These are phyloP conservation scores for Ustanciosporium gigantosporum DNA, from an alignment of 1,284 basidiomycete genomes.

Conservation along the genomic window DNA sequence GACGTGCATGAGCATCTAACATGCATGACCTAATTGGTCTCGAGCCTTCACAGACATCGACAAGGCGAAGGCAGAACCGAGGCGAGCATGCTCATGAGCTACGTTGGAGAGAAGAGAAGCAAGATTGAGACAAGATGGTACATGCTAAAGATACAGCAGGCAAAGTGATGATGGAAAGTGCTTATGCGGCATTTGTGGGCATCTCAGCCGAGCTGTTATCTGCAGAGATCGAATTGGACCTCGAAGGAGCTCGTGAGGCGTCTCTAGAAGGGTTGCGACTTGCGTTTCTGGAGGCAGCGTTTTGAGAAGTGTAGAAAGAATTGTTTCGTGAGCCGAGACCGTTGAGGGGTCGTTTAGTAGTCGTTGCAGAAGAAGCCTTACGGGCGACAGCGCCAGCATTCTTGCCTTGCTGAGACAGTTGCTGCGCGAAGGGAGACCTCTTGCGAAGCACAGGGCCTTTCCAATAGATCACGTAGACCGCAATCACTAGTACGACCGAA, in stretches of 20 bases:
- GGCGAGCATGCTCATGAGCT: no score
- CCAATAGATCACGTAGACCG: constrained; percentile 63
- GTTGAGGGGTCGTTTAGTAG: constrained; percentile 12
- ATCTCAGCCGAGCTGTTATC: no score
- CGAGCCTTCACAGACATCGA: no score
- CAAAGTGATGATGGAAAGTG: no score
- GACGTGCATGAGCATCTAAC: no score
- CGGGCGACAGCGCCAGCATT: neutral
- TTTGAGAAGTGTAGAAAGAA: constrained; percentile 28
- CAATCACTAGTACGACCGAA: constrained; percentile 60
- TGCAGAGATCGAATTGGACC: constrained; percentile 17
- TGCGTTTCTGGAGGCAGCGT: constrained; percentile 21
- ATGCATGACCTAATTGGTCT: no score
- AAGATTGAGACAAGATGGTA: no score
- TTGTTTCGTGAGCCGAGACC: constrained; percentile 24
- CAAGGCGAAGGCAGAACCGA: no score
- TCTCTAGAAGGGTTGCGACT: constrained; percentile 13
- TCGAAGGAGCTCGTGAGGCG: constrained; percentile 6
- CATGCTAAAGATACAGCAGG: no score
- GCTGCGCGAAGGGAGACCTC: constrained; percentile 29
- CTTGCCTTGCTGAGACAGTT: constrained; percentile 16
- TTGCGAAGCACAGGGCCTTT: constrained; percentile 54
- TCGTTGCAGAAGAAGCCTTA: neutral
- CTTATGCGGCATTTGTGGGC: no score
- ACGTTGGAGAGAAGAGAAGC: no score